These are phyloP conservation scores for Schoenoplectus tabernaemontani DNA, from an alignment of 202 grass and related monocot species.

Conservation along the genomic window DNA sequence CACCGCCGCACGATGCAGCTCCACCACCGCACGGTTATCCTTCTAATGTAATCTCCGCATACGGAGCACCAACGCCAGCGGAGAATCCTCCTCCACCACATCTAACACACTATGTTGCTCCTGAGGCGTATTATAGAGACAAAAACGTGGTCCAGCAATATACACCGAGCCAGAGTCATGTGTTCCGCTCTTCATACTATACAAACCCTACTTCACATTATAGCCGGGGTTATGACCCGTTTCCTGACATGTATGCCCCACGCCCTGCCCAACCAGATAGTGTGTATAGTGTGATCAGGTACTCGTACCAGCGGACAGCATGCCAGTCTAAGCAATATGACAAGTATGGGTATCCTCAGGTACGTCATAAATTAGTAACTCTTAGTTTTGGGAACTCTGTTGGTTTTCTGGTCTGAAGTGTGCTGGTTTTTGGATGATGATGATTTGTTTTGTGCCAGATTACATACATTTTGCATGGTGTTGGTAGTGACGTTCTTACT, in stretches of 20 bases:
- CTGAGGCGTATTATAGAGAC: neutral
- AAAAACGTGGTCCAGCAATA: neutral
- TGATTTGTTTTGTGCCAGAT: neutral
- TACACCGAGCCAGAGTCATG: neutral
- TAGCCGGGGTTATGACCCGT: neutral
- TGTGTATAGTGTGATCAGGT: neutral
- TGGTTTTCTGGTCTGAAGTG: neutral
- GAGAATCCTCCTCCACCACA: no score
- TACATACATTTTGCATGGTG: neutral
- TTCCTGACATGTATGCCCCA: neutral
- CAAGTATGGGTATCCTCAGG: slow-evolving; percentile 6
- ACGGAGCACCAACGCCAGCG: neutral
- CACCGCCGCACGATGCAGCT: neutral
- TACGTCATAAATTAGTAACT: neutral
- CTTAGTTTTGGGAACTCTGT: neutral
- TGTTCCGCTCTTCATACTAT: neutral
- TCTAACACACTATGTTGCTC: neutral
- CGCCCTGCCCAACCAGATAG: neutral
- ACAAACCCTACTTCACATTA: neutral
- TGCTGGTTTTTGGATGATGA: neutral
- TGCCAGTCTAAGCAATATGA: neutral
- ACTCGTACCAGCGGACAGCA: neutral
- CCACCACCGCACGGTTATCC: neutral
- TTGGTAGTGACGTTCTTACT: neutral
- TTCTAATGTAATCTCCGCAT: neutral